Evolutionary conservation across 352 stramenopile genomes (phyloP).

Genomic region (Phytophthora pini): DNA sequence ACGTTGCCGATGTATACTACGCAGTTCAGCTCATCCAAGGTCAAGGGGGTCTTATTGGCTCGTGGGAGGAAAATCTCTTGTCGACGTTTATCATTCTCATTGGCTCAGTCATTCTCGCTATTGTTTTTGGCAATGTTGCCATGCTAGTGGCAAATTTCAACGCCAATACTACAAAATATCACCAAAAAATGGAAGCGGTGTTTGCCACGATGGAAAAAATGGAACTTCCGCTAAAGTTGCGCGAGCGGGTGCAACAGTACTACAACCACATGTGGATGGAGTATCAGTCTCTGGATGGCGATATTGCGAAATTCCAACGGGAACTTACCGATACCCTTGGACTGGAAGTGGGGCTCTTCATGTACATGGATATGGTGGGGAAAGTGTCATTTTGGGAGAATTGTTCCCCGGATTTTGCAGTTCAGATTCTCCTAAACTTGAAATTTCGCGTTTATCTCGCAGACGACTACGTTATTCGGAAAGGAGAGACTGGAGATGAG

Average conservation of each 20-base stretch:
- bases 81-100: constrained; percentile 40
- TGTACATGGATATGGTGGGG: constrained; percentile 44
- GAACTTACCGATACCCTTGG: constrained; percentile 52
- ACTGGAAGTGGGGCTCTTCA: constrained; percentile 48
- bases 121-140: constrained; percentile 64
- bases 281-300: constrained; percentile 49
- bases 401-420: constrained; percentile 47
- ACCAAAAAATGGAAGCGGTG: constrained; percentile 67
- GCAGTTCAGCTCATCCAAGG: constrained; percentile 52
- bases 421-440: constrained; percentile 44
- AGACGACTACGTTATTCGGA: constrained; percentile 56
- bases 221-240: constrained; percentile 36
- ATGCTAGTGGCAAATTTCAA: constrained; percentile 67
- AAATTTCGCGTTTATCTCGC: constrained; percentile 47
- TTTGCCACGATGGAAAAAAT: constrained; percentile 61
- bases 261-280: constrained; percentile 56
- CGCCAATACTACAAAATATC: constrained; percentile 53
- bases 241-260: constrained; percentile 46
- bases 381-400: constrained; percentile 50
- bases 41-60: constrained; percentile 37
- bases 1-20: constrained; percentile 48
- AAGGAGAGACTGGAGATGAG: constrained; percentile 36
- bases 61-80: constrained; percentile 39
- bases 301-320: constrained; percentile 39
- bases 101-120: constrained; percentile 54